Base-by-base conservation (phyloP, 169 alveolate genomes). In the Theileria luwenshuni region DNA sequence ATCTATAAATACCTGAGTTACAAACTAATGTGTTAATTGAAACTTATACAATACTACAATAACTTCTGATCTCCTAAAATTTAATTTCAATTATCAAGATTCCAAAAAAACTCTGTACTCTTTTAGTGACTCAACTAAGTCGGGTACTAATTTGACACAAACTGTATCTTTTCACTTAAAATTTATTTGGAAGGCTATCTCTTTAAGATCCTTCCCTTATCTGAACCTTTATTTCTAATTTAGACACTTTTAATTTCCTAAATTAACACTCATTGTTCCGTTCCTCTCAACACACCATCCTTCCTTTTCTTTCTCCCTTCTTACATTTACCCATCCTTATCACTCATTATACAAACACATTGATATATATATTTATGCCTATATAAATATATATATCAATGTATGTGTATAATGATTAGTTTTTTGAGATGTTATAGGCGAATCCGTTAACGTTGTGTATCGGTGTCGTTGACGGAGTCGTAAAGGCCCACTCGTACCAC, bases 401-500 rank as follows among this genome's bases (percentile, higher is more conserved):
- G n/a, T n/a, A n/a, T n/a, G n/a, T n/a, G 35, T 10, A 51, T 10
- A 5, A 51, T 7, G 7, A 62, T 62, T 19, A 62, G 32, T 33
- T 12, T 28, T 62, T 42, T 25, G 52, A 21, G 43, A 71, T 56
- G 32, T 73, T 70, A 41, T 64, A 73, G 19, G 80, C 52, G 19
- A 43, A 13, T 8, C 89, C 89, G 32, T 74, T 72, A 1, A 77
- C 45, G 54, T 81, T 81, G 69, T 81, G 84, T 27, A 81, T 62
- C 27, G 45, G 21, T 23, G 89, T 60, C 28, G 74, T 74, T 60
- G 43, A 69, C 12, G 89, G 89, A 28, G 70, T 68, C 10, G 85
- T 74, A 35, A 81, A 51, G 45, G 84, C 84, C 94, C 94, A 90
- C 28, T 90, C 94, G 61, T 90, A 85, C 94, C 94, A 90, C 32